Base-by-base conservation (phyloP, 805 yeast genomes). In the Wickerhamomyces alni region DNA sequence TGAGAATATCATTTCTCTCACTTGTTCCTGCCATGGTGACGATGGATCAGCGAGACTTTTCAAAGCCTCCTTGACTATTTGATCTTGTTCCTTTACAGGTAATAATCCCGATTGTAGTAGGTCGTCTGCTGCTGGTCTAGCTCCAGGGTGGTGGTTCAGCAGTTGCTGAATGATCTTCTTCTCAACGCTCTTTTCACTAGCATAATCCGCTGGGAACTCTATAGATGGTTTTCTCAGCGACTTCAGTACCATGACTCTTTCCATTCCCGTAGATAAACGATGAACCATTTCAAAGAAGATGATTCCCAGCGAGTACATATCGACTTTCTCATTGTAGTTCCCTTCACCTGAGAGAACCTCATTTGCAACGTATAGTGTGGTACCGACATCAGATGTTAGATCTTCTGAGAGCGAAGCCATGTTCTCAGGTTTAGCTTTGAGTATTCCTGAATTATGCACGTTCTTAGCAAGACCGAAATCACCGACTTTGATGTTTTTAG, bases 401-500 rank as follows among this genome's bases (percentile, higher is more conserved):
- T 91, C 95, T 29, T 83, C 95, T 19, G 69, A 51, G 13, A 48
- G 66, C 45, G 51, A 48, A 12, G 54, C 42, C 3, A 40, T 43
- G 15, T 41, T 39, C 8, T 55, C 56, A 5, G 48, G 46, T 25
- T 56, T 62, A 17, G 63, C 42, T 18, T 61, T 46, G 22, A 61
- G 62, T 3, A 40, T 22, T 3, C 58, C 51, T 2, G 75, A 52
- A 41, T 64, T 69, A 55, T 85, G 93, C 2, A 86, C 88, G 55
- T 82, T 89, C 48, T 89, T 88, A 0, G 99, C 99, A 42, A 93
- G 72, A 0, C 99, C 99, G 62, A 93, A 93, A 58, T 93, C 99
- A 54, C 99, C 99, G 31, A 93, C 82, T 58, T 93, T 93, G 42
- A 93, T 80, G 54, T 91, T 88, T 49, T 84, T 80, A 1, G 85